Evolutionary conservation across 768 basidiomycete species (phyloP).

Genomic region (Steccherinum ochraceum): DNA sequence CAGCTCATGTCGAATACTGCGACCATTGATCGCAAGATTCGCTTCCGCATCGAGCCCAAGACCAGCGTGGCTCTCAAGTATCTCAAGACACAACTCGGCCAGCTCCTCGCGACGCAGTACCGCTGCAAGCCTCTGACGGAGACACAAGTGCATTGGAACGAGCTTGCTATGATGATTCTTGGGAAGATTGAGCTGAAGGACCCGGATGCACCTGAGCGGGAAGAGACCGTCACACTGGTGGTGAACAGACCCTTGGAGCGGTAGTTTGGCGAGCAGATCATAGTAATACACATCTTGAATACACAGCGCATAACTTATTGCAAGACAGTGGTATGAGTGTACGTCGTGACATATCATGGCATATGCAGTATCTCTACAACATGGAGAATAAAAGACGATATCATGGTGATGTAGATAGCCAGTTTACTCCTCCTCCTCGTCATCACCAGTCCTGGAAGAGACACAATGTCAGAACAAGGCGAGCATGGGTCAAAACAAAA

Average conservation of each 20-base stretch:
- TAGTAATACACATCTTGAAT: neutral
- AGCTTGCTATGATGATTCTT: conserved; percentile 57
- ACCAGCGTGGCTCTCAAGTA: conserved; percentile 74
- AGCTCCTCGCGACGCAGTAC: conserved; percentile 60
- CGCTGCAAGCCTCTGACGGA: conserved; percentile 53
- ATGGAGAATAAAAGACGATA: conserved; percentile 1
- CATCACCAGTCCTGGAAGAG: conserved; percentile 36
- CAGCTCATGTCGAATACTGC: conserved; percentile 70
- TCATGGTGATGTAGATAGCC: neutral
- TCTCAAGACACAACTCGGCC: conserved; percentile 58
- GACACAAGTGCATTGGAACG: conserved; percentile 66
- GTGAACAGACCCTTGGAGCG: conserved; percentile 7
- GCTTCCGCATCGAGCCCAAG: conserved; percentile 63
- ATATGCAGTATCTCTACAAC: conserved; percentile 7
- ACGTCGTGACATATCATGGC: neutral
- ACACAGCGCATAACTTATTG: too few species aligned
- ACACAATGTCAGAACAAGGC: conserved; percentile 5
- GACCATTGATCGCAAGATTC: conserved; percentile 81
- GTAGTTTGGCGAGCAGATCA: neutral
- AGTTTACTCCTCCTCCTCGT: conserved; percentile 44
- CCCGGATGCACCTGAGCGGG: conserved; percentile 15
- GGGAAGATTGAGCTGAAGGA: conserved; percentile 32
- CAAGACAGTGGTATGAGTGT: too few species aligned
- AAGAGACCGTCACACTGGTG: conserved; percentile 18
- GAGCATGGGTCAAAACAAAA: neutral